Evolutionary conservation across 2,329 filamentous ascomycete species (phyloP).

Genomic region (Fusarium oxysporum): DNA sequence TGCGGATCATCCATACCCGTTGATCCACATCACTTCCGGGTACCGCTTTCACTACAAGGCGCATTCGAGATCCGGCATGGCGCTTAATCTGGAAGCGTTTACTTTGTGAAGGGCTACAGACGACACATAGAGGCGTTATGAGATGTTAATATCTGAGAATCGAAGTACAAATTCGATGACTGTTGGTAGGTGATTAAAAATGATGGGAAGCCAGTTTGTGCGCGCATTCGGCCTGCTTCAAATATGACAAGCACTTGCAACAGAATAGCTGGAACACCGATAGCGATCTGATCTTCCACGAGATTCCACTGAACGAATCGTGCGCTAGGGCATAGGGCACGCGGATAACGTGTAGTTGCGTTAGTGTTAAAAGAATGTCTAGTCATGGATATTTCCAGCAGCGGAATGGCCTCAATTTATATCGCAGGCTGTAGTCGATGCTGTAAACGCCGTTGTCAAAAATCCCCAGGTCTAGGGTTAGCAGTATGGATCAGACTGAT

Average conservation of each 20-base stretch:
- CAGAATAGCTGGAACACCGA: no score
- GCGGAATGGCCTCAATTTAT: neutral
- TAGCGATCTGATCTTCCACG: no score
- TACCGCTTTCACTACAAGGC: neutral
- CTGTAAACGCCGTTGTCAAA: neutral
- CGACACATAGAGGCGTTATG: fast-evolving
- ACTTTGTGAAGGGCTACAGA: fast-evolving
- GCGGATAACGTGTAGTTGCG: no score
- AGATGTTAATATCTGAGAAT: neutral
- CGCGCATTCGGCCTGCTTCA: no score
- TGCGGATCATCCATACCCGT: neutral
- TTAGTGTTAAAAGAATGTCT: no score
- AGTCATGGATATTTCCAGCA: no score
- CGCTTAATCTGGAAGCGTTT: fast-evolving
- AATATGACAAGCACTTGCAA: no score
- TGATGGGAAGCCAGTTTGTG: neutral
- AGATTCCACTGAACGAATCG: no score
- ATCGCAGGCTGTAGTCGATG: fast-evolving
- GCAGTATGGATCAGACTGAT: fast-evolving
- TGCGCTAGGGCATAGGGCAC: no score
- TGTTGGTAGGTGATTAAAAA: fast-evolving
- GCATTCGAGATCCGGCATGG: neutral
- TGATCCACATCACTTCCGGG: neutral
- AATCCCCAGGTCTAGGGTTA: neutral
- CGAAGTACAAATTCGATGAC: fast-evolving